These are phyloP conservation scores for Moricandia moricandioides DNA, from an alignment of 345 rosid species.

Conservation along the genomic window DNA sequence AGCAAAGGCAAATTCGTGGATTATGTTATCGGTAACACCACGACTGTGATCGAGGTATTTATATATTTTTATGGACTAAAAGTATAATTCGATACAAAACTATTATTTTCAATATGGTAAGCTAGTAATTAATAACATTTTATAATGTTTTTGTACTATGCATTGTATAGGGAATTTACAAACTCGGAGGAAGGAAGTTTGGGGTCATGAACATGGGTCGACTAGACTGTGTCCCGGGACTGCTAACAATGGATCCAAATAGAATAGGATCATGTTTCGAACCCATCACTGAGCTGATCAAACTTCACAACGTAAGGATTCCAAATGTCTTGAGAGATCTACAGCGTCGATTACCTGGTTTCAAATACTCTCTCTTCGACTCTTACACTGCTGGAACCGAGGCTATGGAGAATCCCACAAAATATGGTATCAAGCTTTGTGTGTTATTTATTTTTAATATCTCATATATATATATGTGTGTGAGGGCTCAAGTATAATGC, in stretches of 20 bases:
- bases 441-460: not conserved
- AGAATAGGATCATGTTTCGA: conserved; percentile 49
- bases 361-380: conserved; percentile 61
- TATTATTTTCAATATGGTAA: not conserved
- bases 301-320: conserved; percentile 53
- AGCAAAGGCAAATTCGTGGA: conserved; percentile 34
- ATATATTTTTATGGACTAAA: not conserved
- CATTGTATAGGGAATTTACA: conserved; percentile 51
- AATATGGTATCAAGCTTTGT: conserved; percentile 49
- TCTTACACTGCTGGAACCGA: conserved; percentile 33
- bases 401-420: conserved; percentile 53
- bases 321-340: conserved; percentile 38
- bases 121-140: not conserved
- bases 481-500: not conserved
- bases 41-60: conserved; percentile 39
- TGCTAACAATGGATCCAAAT: conserved; percentile 40
- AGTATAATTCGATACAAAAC: not conserved
- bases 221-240: conserved; percentile 60
- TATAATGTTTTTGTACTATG: not conserved
- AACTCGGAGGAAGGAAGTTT: conserved; percentile 64
- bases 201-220: conserved; percentile 57
- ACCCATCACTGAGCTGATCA: conserved; percentile 39
- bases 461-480: not conserved
- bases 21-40: conserved; percentile 44
- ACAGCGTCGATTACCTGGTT: conserved; percentile 45